Percentiles rank a stretch among this genome's conserved stretches.
These are phyloP conservation scores for Stentor roeselii DNA, from an alignment of 73 alveolate species.

Conservation along the genomic window DNA sequence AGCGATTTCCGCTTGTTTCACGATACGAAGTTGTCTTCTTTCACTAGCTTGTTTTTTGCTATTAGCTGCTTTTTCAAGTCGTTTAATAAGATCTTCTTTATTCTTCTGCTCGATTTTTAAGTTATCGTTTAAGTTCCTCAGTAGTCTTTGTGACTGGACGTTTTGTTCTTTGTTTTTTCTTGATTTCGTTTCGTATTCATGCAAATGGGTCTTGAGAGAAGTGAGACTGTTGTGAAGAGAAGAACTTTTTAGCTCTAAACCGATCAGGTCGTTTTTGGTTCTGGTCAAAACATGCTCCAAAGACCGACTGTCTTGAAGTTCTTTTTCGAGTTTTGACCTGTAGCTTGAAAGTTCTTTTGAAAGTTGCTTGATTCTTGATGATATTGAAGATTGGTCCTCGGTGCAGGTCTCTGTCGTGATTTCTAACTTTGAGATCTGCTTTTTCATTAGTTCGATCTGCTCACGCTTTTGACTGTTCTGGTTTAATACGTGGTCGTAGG, in stretches of 20 bases:
- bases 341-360: neutral
- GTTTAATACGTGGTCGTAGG: neutral
- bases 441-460: slow-evolving; percentile 16
- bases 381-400: neutral
- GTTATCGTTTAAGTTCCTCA: neutral
- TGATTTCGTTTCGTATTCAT: neutral
- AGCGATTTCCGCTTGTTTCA: slow-evolving; percentile 20
- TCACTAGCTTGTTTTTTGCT: neutral
- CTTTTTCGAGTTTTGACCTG: slow-evolving; percentile 2
- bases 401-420: neutral
- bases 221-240: neutral
- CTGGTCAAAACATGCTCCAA: neutral
- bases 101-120: neutral
- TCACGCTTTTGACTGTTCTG: neutral
- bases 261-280: neutral
- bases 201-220: neutral
- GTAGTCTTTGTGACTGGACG: slow-evolving; percentile 1
- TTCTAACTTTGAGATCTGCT: neutral
- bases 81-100: neutral
- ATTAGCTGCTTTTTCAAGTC: neutral
- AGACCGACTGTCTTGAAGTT: neutral
- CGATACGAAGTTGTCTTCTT: neutral
- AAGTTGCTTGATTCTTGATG: neutral
- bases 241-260: neutral
- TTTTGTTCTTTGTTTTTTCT: neutral